Percentiles rank a stretch among this genome's conserved stretches.
phyloP scores from a whole-genome alignment of 1,284 basidiomycete species.

The Athelia psychrophila region DNA sequence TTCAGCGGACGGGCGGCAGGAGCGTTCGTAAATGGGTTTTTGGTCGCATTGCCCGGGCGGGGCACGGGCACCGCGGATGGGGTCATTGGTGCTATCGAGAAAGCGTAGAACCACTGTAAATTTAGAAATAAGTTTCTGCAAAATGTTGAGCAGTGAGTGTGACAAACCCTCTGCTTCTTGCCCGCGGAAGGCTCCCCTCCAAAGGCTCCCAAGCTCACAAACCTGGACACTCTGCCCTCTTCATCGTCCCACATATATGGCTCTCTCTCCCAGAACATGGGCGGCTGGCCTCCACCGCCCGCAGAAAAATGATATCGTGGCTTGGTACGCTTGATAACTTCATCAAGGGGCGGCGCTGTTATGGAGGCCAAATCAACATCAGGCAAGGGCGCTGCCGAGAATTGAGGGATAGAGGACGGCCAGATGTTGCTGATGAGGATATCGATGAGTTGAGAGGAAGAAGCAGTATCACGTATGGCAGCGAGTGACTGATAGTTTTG shows the following conservation, averaged over 20 bases:
- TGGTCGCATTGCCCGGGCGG: conserved; percentile 64
- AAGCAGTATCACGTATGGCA: conserved; percentile 56
- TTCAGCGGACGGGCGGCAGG: conserved; percentile 40
- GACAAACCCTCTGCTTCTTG: conserved; percentile 81
- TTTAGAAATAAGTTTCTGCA: conserved; percentile 5
- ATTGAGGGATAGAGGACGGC: conserved; percentile 67
- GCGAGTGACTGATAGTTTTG: conserved; percentile 65
- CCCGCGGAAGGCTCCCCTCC: conserved; percentile 58
- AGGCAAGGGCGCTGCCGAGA: conserved; percentile 54
- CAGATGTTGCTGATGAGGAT: conserved; percentile 81
- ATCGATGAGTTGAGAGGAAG: conserved; percentile 71
- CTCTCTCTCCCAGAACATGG: conserved; percentile 90
- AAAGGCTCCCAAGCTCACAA: conserved; percentile 85
- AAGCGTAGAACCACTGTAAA: conserved; percentile 77
- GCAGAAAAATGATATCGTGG: conserved; percentile 81
- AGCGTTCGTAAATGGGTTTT: conserved; percentile 65
- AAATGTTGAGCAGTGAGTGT: conserved; percentile 1
- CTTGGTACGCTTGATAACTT: conserved; percentile 61
- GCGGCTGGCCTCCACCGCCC: conserved; percentile 45
- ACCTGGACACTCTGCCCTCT: conserved; percentile 66
- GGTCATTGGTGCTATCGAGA: conserved; percentile 50
- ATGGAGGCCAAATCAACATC: conserved; percentile 40
- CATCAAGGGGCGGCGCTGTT: conserved; percentile 61
- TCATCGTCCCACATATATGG: conserved; percentile 84
- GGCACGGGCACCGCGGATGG: conserved; percentile 30